phyloP scores from a whole-genome alignment of 805 yeast species.

The Limtongia smithiae region DNA sequence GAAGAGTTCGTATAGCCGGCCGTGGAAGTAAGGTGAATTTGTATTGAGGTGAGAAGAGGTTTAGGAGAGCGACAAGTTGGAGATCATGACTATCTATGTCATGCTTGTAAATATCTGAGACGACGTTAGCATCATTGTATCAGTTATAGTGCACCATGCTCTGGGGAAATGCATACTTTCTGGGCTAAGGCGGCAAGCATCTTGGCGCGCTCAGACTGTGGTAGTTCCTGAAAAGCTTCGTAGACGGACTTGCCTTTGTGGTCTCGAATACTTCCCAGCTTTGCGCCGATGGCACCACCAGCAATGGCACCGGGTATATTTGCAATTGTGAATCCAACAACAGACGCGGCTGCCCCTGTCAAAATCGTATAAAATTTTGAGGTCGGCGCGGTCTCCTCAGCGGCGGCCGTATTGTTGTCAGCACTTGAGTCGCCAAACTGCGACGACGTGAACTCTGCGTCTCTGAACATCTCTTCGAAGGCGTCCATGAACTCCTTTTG shows the following conservation, averaged over 20 bases:
- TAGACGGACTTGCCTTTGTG: conserved; percentile 28
- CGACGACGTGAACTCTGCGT: conserved; percentile 15
- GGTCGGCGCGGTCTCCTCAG: background rate
- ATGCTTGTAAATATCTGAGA: background rate
- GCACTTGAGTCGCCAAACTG: background rate
- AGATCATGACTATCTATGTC: background rate
- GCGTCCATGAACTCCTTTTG: conserved; percentile 27
- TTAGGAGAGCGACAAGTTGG: background rate
- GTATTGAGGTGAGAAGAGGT: no score
- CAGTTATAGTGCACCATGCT: background rate
- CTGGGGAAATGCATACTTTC: conserved; percentile 4
- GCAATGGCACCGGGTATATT: conserved; percentile 32
- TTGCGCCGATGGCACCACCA: conserved; percentile 29
- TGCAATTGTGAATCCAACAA: conserved; percentile 30
- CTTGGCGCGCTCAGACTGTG: conserved; percentile 18
- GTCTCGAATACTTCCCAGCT: conserved; percentile 29
- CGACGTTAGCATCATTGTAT: background rate
- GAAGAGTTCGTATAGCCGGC: background rate
- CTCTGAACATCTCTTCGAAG: conserved; percentile 31
- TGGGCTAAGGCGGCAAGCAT: conserved; percentile 22
- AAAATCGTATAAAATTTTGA: conserved; percentile 16
- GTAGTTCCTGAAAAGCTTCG: conserved; percentile 27
- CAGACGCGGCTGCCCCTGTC: conserved; percentile 28
- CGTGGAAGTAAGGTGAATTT: background rate
- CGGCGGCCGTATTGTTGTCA: background rate